Conservation (phyloP, 1,139 yeast species). For the Candida glucosophila region DNA sequence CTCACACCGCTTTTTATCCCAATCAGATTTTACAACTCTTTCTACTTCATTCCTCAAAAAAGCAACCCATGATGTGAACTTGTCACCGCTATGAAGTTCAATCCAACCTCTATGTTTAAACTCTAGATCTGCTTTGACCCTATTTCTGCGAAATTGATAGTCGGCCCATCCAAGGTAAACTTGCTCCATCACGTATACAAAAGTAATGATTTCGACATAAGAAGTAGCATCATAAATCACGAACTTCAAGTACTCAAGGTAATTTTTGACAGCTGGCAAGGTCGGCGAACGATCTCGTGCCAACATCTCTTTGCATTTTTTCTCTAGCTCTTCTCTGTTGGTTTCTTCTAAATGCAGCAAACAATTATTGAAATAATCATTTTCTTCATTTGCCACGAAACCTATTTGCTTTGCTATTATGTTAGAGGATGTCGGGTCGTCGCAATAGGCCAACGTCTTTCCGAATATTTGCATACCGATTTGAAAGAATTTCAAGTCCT, state of each 20-base stretch:
- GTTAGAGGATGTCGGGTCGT: conserved; percentile 25
- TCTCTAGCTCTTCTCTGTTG: conserved; percentile 8
- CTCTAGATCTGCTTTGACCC: conserved; percentile 20
- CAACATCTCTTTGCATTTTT: conserved; percentile 13
- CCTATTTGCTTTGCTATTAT: conserved; percentile 43
- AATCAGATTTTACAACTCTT: conserved; percentile 15
- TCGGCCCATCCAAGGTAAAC: conserved; percentile 48
- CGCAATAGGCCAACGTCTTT: conserved; percentile 36
- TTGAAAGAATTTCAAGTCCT: conserved; percentile 42
- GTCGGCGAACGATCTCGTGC: conserved; percentile 6
- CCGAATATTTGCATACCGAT: conserved; percentile 36
- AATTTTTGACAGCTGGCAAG: conserved; percentile 27
- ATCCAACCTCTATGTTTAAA: conserved; percentile 47
- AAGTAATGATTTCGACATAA: conserved; percentile 38
- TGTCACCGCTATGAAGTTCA: conserved; percentile 38
- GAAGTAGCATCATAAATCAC: conserved; percentile 19
- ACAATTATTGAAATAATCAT: conserved; percentile 34
- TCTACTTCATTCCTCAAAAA: conserved; percentile 38
- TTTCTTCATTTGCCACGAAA: conserved; percentile 39
- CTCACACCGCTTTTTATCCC: conserved; percentile 16
- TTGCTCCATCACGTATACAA: conserved; percentile 39
- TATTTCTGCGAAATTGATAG: conserved; percentile 10
- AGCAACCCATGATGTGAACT: conserved; percentile 36
- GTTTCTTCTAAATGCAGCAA: conserved; percentile 18
- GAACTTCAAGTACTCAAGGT: conserved; percentile 25